These are phyloP conservation scores for Halophytophthora batemanensis DNA, from an alignment of 352 stramenopile genomes.

Conservation along the genomic window DNA sequence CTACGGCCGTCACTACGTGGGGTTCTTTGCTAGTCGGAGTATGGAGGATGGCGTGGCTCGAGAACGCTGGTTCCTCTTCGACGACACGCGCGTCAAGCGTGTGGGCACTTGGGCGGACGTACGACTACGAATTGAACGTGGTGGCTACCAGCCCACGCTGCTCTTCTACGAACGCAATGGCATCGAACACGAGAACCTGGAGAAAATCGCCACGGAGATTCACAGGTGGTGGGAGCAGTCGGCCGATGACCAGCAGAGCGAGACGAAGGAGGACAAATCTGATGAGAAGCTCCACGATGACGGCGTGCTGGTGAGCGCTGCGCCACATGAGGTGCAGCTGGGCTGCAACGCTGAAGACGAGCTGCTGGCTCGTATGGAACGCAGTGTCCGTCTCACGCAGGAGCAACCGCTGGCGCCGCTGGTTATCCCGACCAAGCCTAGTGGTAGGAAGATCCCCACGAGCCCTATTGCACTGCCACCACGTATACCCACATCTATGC, in stretches of 20 bases:
- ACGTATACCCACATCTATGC: constrained; percentile 24
- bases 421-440: not conserved
- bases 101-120: constrained; percentile 76
- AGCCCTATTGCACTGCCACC: constrained; percentile 48
- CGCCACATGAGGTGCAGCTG: constrained; percentile 28
- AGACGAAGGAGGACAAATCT: constrained; percentile 16
- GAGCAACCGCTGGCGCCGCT: constrained; percentile 17
- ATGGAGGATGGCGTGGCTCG: constrained; percentile 40
- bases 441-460: constrained; percentile 21
- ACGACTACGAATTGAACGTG: constrained; percentile 64
- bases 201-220: constrained; percentile 63
- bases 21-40: constrained; percentile 78
- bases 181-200: constrained; percentile 57
- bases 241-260: constrained; percentile 23
- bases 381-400: constrained; percentile 28
- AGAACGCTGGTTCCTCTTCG: constrained; percentile 80
- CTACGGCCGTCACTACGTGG: constrained; percentile 83
- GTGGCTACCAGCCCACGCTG: constrained; percentile 78
- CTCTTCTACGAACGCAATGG: constrained; percentile 80
- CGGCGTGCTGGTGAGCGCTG: constrained; percentile 7
- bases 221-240: constrained; percentile 75
- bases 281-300: constrained; percentile 12
- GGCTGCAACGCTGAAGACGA: constrained; percentile 24
- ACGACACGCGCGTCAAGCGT: constrained; percentile 79
- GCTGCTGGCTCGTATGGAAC: constrained; percentile 30